Conservation (phyloP, 495 filamentous ascomycete species). For the Friedmanniomyces simplex region DNA sequence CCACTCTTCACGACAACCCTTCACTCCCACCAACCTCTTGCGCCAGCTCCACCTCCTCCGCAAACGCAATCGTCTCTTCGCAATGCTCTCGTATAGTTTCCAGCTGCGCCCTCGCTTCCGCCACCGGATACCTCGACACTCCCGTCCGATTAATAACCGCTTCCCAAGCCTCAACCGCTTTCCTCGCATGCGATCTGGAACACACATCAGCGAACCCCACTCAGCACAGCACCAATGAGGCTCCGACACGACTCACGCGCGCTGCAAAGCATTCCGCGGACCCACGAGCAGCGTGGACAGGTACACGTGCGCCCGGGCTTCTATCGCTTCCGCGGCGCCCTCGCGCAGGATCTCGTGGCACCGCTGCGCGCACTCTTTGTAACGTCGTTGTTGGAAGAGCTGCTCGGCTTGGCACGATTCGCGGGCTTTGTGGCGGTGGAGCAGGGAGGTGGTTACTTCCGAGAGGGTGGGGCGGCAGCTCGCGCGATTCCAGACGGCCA, state of each 20-base stretch:
- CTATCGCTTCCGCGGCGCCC: background rate
- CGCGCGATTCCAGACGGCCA: too few species aligned
- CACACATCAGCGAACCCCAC: too few species aligned
- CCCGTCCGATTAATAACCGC: constrained; percentile 4
- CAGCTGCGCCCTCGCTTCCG: background rate
- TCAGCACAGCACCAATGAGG: too few species aligned
- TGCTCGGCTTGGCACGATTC: too few species aligned
- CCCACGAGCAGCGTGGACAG: background rate
- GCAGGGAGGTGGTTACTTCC: too few species aligned
- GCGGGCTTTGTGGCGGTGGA: too few species aligned
- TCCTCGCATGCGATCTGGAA: background rate
- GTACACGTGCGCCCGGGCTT: background rate
- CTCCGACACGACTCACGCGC: too few species aligned
- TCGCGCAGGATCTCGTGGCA: background rate
- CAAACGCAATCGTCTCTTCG: constrained; percentile 16
- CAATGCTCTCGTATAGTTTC: background rate
- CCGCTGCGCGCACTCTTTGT: background rate
- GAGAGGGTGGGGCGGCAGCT: too few species aligned
- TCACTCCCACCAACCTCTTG: background rate
- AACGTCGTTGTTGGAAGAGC: background rate
- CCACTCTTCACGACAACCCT: too few species aligned
- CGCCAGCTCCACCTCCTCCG: constrained; percentile 21
- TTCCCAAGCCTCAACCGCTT: background rate
- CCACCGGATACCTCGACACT: constrained; percentile 3
- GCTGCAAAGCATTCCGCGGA: background rate